A percentile compares a stretch with the other conserved stretches of the same genome.
These are phyloP conservation scores for Candida germanica DNA, from an alignment of 805 yeast genomes.

Conservation along the genomic window DNA sequence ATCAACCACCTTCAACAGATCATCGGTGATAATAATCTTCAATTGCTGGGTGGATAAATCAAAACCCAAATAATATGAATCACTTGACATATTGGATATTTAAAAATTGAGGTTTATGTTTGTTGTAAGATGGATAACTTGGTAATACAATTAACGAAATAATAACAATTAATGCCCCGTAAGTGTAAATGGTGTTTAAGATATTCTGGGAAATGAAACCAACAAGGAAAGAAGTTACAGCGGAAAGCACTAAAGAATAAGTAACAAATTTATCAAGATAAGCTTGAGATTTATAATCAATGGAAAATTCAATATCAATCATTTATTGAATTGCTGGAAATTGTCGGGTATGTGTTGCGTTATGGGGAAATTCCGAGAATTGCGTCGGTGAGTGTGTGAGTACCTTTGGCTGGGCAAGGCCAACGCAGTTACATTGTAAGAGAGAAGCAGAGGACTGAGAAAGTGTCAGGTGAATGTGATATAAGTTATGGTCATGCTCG, in stretches of 20 bases:
- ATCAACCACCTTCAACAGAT: constrained; percentile 47
- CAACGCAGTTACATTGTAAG: too few species aligned
- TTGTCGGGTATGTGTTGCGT: too few species aligned
- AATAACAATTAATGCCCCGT: constrained; percentile 32
- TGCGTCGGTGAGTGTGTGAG: too few species aligned
- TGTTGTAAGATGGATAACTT: constrained; percentile 55
- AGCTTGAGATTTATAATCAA: constrained; percentile 56
- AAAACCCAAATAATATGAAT: constrained; percentile 58
- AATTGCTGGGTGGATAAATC: constrained; percentile 90
- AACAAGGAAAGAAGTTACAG: constrained; percentile 38
- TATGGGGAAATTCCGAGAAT: too few species aligned
- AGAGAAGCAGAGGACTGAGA: too few species aligned
- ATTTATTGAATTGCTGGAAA: too few species aligned
- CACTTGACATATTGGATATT: constrained; percentile 22
- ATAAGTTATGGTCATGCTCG: too few species aligned
- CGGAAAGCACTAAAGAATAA: constrained; percentile 24
- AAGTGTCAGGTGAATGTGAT: too few species aligned
- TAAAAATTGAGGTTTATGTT: constrained; percentile 49
- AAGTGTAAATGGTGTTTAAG: constrained; percentile 32
- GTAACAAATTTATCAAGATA: constrained; percentile 32
- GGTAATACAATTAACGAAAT: constrained; percentile 44
- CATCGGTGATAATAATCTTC: constrained; percentile 66
- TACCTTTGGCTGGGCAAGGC: too few species aligned
- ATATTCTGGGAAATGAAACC: constrained; percentile 52
- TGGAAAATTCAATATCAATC: constrained; percentile 29